Conservation (phyloP, 2,329 filamentous ascomycete species). For the Phoma sp. region DNA sequence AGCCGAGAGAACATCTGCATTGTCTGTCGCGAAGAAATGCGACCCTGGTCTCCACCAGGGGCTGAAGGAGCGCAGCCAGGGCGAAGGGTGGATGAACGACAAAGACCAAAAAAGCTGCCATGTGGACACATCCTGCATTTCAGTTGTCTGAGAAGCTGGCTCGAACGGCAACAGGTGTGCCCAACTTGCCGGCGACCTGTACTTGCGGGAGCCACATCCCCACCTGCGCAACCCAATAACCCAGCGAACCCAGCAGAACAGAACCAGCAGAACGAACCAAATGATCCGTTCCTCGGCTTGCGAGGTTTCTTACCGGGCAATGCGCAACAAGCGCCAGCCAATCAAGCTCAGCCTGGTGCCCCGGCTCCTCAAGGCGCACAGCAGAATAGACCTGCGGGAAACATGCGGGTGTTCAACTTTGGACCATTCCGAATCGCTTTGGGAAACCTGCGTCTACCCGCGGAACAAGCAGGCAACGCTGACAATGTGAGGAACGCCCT, state of each 20-base stretch:
- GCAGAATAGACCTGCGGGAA: constrained; percentile 35
- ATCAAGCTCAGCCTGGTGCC: constrained; percentile 33
- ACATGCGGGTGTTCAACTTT: constrained; percentile 48
- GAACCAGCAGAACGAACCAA: constrained; percentile 26
- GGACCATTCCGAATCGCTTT: constrained; percentile 46
- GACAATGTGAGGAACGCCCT: constrained; percentile 34
- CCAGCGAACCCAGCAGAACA: constrained; percentile 33
- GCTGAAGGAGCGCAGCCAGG: constrained; percentile 48
- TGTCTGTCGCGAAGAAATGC: constrained; percentile 97
- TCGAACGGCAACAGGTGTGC: constrained; percentile 96
- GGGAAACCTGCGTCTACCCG: constrained; percentile 44
- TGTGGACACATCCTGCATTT: constrained; percentile 96
- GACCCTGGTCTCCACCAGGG: constrained; percentile 70
- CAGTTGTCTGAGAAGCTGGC: constrained; percentile 93
- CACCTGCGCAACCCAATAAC: constrained; percentile 38
- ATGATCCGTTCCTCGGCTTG: constrained; percentile 24
- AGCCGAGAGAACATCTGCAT: constrained; percentile 91
- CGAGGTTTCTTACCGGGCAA: constrained; percentile 31
- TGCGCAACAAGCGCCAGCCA: constrained; percentile 25
- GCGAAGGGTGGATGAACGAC: constrained; percentile 74
- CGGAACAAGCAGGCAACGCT: constrained; percentile 34
- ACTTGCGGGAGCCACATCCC: constrained; percentile 52
- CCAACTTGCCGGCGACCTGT: constrained; percentile 91
- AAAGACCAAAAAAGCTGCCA: constrained; percentile 92
- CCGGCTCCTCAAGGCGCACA: constrained; percentile 27